Conservation (phyloP, 257 asterid genomes). For the Gentiana dahurica region DNA sequence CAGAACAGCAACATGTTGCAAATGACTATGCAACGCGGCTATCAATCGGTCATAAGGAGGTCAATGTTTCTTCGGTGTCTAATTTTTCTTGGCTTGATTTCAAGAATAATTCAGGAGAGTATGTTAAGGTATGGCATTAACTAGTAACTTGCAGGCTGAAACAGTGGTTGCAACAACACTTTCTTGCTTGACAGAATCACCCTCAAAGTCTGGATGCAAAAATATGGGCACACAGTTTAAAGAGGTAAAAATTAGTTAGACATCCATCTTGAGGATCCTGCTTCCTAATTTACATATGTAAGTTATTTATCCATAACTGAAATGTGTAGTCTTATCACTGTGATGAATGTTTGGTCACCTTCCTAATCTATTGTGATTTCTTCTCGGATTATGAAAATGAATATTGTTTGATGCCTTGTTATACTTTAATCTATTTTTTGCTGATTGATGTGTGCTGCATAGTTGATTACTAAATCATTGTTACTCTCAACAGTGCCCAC, state of each 20-base stretch:
- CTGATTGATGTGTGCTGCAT: too few relatives aligned
- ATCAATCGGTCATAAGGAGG: slow-evolving; percentile 83
- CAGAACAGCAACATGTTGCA: slow-evolving; percentile 89
- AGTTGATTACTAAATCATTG: too few relatives aligned
- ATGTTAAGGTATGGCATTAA: slow-evolving; percentile 1
- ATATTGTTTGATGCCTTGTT: too few relatives aligned
- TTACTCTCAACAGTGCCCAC: slow-evolving; percentile 58
- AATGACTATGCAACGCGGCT: slow-evolving; percentile 85
- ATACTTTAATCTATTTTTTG: too few relatives aligned
- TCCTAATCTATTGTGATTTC: too few relatives aligned
- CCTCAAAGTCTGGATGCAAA: slow-evolving; percentile 34
- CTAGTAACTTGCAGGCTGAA: slow-evolving; percentile 48
- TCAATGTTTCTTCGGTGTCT: slow-evolving; percentile 13
- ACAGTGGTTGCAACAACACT: slow-evolving; percentile 61
- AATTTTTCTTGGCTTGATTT: not conserved
- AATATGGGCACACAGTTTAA: slow-evolving; percentile 33
- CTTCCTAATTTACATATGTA: not conserved
- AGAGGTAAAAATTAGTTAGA: slow-evolving; percentile 33
- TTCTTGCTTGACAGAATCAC: slow-evolving; percentile 52
- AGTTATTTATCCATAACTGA: too few relatives aligned
- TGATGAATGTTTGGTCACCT: too few relatives aligned
- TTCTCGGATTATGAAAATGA: too few relatives aligned
- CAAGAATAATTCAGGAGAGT: too few relatives aligned
- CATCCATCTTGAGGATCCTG: not conserved
- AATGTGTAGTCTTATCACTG: too few relatives aligned